Percentiles rank a stretch among this genome's conserved stretches.
Conservation (phyloP, 345 rosid genomes). For the Arabis hirsuta region DNA sequence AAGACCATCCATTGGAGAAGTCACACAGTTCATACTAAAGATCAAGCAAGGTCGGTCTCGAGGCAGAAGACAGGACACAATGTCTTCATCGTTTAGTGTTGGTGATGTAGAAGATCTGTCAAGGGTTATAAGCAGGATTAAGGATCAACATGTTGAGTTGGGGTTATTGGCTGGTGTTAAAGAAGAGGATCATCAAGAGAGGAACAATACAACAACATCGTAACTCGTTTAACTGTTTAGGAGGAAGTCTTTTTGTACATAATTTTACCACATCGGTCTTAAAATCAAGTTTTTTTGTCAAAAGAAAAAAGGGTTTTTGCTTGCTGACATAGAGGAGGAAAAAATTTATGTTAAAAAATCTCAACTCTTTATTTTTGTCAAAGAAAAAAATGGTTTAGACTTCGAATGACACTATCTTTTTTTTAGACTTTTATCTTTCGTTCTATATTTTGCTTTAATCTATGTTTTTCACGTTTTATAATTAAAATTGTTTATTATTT, state of each 20-base stretch:
- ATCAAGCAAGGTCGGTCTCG: constrained; percentile 59
- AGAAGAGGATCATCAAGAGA: constrained; percentile 47
- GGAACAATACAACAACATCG: constrained; percentile 4
- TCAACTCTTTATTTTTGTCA: too few species aligned
- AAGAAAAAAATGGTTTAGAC: too few species aligned
- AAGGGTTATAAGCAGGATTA: constrained; percentile 66
- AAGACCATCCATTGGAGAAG: constrained; percentile 81
- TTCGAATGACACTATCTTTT: too few species aligned
- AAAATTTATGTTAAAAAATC: neutral
- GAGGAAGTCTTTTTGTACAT: constrained; percentile 28
- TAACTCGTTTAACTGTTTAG: constrained; percentile 20
- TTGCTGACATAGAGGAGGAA: neutral
- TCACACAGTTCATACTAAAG: constrained; percentile 75
- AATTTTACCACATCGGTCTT: constrained; percentile 23
- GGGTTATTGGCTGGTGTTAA: constrained; percentile 52
- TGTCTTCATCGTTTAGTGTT: constrained; percentile 42
- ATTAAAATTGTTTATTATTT: too few species aligned
- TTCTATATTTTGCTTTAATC: too few species aligned
- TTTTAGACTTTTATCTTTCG: too few species aligned
- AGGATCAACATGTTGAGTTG: constrained; percentile 75
- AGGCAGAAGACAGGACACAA: constrained; percentile 45
- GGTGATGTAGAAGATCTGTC: constrained; percentile 50
- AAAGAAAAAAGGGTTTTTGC: constrained; percentile 9
- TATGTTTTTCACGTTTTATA: too few species aligned
- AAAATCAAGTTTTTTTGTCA: neutral